These are phyloP conservation scores for Pelargonium australe DNA, from an alignment of 441 rosid genomes.

Conservation along the genomic window DNA sequence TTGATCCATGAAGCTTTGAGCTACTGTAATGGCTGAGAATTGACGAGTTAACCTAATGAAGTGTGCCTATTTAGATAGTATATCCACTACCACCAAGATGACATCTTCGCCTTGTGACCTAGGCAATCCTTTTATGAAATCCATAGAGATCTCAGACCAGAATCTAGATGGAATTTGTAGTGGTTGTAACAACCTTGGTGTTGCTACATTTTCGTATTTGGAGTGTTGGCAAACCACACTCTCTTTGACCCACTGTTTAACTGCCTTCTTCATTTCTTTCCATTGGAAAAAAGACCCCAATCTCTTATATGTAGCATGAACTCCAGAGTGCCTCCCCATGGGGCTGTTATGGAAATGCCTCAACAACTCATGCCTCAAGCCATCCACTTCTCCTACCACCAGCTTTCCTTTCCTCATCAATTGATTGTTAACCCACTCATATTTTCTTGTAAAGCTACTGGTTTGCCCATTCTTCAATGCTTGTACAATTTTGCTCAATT, in stretches of 20 bases:
- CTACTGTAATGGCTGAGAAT: background rate
- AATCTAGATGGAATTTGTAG: background rate
- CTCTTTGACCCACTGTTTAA: background rate
- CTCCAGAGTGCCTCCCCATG: background rate
- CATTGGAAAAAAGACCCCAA: background rate
- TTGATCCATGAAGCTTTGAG: background rate
- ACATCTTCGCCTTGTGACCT: background rate
- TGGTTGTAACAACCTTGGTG: background rate
- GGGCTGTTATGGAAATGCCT: background rate
- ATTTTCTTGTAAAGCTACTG: background rate
- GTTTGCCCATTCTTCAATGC: no score
- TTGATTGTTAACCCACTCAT: background rate
- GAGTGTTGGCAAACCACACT: background rate
- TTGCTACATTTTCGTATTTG: background rate
- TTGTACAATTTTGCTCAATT: no score
- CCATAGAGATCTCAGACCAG: conserved; percentile 7
- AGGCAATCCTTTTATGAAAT: conserved; percentile 1
- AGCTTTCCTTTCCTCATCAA: background rate
- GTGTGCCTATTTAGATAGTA: background rate
- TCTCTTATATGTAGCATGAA: background rate
- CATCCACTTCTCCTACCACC: background rate
- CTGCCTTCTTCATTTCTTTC: background rate
- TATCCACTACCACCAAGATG: conserved; percentile 15
- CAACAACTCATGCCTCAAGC: background rate
- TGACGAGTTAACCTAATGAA: background rate